Base-by-base conservation (phyloP, 352 stramenopile genomes). In the Phytopythium litorale region DNA sequence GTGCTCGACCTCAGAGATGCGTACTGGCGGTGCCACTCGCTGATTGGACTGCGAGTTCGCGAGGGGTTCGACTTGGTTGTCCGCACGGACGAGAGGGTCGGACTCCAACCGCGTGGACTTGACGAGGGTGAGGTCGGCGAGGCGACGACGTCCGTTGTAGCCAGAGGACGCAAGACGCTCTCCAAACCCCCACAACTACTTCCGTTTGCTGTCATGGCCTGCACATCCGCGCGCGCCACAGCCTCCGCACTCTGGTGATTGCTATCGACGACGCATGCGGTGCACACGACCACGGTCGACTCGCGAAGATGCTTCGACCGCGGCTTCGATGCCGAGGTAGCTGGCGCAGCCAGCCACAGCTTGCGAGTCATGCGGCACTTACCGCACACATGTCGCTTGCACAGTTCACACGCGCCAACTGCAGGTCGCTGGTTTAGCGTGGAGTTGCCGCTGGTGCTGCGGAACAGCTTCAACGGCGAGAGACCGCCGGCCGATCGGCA, bases 331-430 rank as follows among this genome's bases (percentile, higher is more conserved):
- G 30, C 0, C 13, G 52, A 48, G 11, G 11, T 16, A 15, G 46
- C 1, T 18, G 52, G 52, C 0, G 25, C 1, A 8, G 23, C 21
- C 25, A 51, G 18, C 37, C 21, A 37, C 0, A 60, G 15, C 37
- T 74, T 70, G 42, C 81, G 68, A 7, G 57, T 72, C 32, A 85
- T 65, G 1, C 64, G 73, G 37, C 76, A 84, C 37, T 65, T 70
- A 35, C 63, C 69, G 45, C 74, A 83, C 11, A 76, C 64, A 3
- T 68, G 53, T 43, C 66, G 60, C 6, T 60, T 60, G 53, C 74
- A 81, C 30, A 81, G 55, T 33, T 78, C 68, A 43, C 73, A 81
- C 23, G 18, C 18, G 23, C 23, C 25, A 15, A 15, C 51, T 19
- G 30, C 25, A 7, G 12, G 21, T 1, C 25, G 12, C 46, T 53